These are phyloP conservation scores for Pontederia paniculata DNA, from an alignment of 176 grass and related monocot species.

Conservation along the genomic window DNA sequence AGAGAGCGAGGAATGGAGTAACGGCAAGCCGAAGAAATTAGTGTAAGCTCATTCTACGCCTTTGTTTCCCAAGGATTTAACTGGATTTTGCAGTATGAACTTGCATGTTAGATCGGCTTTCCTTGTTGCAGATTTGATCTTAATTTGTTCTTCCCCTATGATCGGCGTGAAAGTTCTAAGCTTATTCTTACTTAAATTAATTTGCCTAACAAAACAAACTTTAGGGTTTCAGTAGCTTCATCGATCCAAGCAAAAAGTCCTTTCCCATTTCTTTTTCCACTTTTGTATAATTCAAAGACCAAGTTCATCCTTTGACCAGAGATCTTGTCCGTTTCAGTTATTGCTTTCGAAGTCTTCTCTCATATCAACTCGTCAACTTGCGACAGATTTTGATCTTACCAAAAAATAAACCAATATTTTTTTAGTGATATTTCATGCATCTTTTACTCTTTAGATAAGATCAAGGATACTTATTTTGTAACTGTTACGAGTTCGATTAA, in stretches of 20 bases:
- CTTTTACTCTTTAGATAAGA: too few relatives aligned
- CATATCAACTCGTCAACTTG: neutral
- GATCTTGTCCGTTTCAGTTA: too few relatives aligned
- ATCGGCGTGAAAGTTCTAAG: slow-evolving; percentile 14
- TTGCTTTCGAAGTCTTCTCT: neutral
- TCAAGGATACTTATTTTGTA: too few relatives aligned
- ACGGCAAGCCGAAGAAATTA: slow-evolving; percentile 66
- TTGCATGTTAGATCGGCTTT: too few relatives aligned
- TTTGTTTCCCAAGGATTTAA: neutral
- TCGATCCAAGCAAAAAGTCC: neutral
- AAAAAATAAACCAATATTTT: neutral
- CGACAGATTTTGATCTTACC: neutral
- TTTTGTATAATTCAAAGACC: slow-evolving; percentile 25
- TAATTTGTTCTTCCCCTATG: too few relatives aligned
- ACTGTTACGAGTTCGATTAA: neutral
- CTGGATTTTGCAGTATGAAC: too few relatives aligned
- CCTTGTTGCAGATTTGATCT: neutral
- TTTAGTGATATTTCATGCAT: too few relatives aligned
- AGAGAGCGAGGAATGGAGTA: slow-evolving; percentile 26
- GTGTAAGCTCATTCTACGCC: slow-evolving; percentile 33
- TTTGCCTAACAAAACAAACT: slow-evolving; percentile 22
- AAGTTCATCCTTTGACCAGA: too few relatives aligned
- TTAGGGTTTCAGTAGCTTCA: slow-evolving; percentile 20
- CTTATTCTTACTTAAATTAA: slow-evolving; percentile 53
- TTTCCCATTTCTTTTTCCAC: slow-evolving; percentile 8